These are phyloP conservation scores for Pythium guiyangense DNA, from an alignment of 352 stramenopile genomes.

Conservation along the genomic window DNA sequence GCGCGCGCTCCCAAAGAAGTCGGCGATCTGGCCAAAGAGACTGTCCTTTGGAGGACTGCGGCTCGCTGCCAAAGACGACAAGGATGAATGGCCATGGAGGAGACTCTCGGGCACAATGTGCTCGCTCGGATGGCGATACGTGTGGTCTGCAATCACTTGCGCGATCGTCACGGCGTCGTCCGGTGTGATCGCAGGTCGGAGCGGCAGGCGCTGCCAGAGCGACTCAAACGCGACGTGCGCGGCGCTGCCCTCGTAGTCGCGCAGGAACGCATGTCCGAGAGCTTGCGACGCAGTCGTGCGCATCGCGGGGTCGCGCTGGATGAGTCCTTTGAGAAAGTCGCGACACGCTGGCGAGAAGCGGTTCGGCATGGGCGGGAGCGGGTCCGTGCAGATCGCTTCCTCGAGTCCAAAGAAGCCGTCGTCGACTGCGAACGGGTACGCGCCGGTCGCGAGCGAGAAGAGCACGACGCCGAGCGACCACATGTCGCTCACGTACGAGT, in stretches of 20 bases:
- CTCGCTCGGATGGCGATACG: constrained; percentile 10
- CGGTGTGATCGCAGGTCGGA: constrained; percentile 13
- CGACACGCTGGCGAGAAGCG: constrained; percentile 86
- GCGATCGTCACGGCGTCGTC: constrained; percentile 11
- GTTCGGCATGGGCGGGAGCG: constrained; percentile 66
- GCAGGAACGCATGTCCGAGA: constrained; percentile 88
- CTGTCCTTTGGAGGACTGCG: constrained; percentile 1
- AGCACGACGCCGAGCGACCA: constrained; percentile 78
- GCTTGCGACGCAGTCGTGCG: constrained; percentile 84
- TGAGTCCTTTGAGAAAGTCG: constrained; percentile 90
- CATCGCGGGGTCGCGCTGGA: constrained; percentile 82
- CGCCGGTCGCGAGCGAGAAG: constrained; percentile 59
- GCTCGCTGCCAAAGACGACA: background rate
- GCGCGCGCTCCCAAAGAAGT: constrained; percentile 12
- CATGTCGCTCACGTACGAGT: constrained; percentile 76
- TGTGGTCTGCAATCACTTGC: constrained; percentile 16
- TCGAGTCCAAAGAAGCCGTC: constrained; percentile 83
- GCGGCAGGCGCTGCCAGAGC: constrained; percentile 33
- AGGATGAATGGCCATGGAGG: background rate
- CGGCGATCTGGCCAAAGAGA: constrained; percentile 12
- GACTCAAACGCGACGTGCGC: constrained; percentile 28
- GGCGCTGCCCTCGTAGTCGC: constrained; percentile 31
- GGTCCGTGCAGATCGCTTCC: constrained; percentile 76
- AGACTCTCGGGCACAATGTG: constrained; percentile 1
- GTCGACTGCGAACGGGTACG: constrained; percentile 67